Conservation (phyloP, 257 asterid species). For the Misopates orontium region DNA sequence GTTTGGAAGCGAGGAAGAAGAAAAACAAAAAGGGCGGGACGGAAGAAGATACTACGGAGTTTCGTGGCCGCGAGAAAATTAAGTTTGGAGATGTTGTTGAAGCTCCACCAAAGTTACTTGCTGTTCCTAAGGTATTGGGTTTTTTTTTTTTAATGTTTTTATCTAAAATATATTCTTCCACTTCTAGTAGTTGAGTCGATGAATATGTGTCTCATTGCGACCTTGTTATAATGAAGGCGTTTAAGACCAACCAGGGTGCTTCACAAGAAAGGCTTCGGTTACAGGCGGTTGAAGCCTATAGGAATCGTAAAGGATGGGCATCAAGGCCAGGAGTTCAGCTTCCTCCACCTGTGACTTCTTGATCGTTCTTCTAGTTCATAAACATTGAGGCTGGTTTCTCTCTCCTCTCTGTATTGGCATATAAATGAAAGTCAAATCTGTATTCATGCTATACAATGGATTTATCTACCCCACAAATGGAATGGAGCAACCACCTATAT, state of each 20-base stretch:
- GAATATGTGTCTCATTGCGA: conserved; percentile 1
- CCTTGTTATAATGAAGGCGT: conserved; percentile 39
- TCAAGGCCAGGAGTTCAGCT: conserved; percentile 85
- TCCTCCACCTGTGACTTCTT: conserved; percentile 44
- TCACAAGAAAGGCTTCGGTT: conserved; percentile 86
- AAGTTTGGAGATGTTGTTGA: conserved; percentile 82
- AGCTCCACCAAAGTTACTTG: conserved; percentile 92
- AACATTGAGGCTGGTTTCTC: neutral
- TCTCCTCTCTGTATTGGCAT: neutral
- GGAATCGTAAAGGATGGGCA: conserved; percentile 84
- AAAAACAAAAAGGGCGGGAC: conserved; percentile 46
- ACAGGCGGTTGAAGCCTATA: conserved; percentile 80
- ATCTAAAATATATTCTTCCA: neutral
- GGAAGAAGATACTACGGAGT: conserved; percentile 51
- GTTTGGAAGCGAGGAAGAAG: conserved; percentile 65
- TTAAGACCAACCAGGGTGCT: conserved; percentile 58
- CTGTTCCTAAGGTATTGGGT: conserved; percentile 72
- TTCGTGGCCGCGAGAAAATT: conserved; percentile 60
- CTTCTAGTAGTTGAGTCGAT: neutral
- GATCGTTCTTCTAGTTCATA: conserved; percentile 26
- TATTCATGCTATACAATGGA: neutral
- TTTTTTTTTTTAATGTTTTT: neutral
- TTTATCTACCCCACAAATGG: neutral
- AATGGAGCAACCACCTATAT: conserved; percentile 4
- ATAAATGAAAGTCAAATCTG: too few relatives aligned